A percentile compares a stretch with the other conserved stretches of the same genome.
Conservation (phyloP, 2,329 filamentous ascomycete genomes). For the Nannizziopsis arthrosporioides region DNA sequence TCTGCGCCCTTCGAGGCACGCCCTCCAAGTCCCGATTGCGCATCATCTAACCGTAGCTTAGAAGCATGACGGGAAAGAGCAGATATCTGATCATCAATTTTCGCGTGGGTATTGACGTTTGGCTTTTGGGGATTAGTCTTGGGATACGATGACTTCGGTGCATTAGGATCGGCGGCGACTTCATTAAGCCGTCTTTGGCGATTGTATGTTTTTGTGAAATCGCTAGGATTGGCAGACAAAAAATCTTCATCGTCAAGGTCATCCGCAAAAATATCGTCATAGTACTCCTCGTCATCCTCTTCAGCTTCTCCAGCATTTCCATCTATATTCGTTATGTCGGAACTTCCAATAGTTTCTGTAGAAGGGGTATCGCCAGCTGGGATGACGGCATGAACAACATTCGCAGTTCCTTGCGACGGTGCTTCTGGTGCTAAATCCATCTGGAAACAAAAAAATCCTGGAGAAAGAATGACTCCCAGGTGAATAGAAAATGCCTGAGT, state of each 20-base stretch:
- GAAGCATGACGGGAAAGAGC: constrained; percentile 73
- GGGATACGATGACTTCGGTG: constrained; percentile 47
- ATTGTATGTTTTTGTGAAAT: constrained; percentile 81
- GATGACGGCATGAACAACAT: too few species aligned
- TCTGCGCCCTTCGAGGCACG: constrained; percentile 45
- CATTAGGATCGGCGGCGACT: constrained; percentile 35
- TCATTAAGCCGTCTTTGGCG: constrained; percentile 61
- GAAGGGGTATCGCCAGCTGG: constrained; percentile 7
- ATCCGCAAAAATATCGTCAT: constrained; percentile 46
- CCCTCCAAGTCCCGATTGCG: constrained; percentile 42
- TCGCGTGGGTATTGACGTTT: constrained; percentile 63
- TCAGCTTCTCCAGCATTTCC: constrained; percentile 34
- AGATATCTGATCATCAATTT: constrained; percentile 76
- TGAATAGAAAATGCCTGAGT: background rate
- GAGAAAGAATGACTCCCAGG: background rate
- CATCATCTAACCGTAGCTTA: constrained; percentile 67
- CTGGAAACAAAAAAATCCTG: background rate
- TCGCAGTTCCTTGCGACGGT: too few species aligned
- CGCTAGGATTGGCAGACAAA: constrained; percentile 46
- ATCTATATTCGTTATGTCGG: constrained; percentile 18
- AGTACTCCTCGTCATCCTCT: constrained; percentile 49
- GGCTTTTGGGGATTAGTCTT: constrained; percentile 70
- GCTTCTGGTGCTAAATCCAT: background rate
- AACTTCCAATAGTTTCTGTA: background rate
- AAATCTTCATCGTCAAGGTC: constrained; percentile 47